Conservation (phyloP, 2,329 filamentous ascomycete genomes). For the Colletotrichum australisinense region DNA sequence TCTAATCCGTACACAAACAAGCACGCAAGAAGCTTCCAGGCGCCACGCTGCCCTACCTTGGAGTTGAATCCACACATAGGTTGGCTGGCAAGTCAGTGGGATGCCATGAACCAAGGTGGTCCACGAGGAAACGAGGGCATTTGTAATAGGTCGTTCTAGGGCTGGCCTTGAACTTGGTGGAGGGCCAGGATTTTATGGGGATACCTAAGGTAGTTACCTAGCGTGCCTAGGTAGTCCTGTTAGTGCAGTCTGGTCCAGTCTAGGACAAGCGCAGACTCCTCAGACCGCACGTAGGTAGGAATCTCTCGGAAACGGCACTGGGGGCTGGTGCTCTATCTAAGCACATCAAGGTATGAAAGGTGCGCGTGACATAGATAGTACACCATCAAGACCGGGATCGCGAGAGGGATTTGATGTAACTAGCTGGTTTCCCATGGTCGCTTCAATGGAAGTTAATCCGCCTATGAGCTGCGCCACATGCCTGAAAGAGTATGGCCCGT, state of each 20-base stretch:
- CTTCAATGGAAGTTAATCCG: slow-evolving; percentile 13
- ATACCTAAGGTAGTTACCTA: not conserved
- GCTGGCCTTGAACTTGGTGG: not conserved
- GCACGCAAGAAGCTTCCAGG: not conserved
- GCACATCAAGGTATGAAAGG: not conserved
- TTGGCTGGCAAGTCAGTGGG: not conserved
- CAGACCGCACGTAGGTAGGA: not conserved
- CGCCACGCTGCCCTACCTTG: not conserved
- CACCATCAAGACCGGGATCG: too few species aligned
- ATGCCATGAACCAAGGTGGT: not conserved
- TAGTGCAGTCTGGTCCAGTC: not conserved
- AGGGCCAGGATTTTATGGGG: not conserved
- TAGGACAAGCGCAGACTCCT: not conserved
- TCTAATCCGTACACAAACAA: not conserved
- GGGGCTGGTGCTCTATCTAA: not conserved
- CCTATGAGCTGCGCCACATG: slow-evolving; percentile 27
- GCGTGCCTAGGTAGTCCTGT: too few species aligned
- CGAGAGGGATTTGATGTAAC: not conserved
- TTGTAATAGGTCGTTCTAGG: not conserved
- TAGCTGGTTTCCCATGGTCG: not conserved
- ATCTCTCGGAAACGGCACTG: not conserved
- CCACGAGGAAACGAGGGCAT: not conserved
- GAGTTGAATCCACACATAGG: not conserved
- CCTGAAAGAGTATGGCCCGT: not conserved
- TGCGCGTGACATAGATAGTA: not conserved